Percentiles rank a stretch among this genome's conserved stretches.
phyloP scores from a whole-genome alignment of 768 basidiomycete genomes.

The Boletus rubropictus region DNA sequence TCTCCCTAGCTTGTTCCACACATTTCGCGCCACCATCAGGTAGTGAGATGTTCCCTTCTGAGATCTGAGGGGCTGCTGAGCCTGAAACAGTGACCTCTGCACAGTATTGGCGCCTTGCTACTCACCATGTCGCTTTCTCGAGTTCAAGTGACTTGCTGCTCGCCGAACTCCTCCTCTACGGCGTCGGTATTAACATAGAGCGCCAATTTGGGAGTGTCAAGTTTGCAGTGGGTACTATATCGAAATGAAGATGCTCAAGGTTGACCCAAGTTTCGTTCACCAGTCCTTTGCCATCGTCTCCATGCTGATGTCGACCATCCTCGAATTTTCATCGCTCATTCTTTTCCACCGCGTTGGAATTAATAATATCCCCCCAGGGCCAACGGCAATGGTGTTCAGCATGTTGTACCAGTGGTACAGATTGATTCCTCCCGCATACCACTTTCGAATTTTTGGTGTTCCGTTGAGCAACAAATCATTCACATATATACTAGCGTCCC shows the following conservation, averaged over 20 bases:
- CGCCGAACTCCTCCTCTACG: conserved; percentile 67
- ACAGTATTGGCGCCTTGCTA: conserved; percentile 81
- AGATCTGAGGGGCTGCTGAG: conserved; percentile 19
- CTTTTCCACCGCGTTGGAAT: conserved; percentile 61
- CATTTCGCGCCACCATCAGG: conserved; percentile 86
- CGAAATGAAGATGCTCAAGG: not conserved
- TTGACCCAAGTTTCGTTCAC: conserved; percentile 5
- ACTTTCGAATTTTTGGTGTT: conserved; percentile 69
- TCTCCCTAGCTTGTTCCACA: conserved; percentile 72
- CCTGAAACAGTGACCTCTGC: conserved; percentile 29
- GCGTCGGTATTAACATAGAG: conserved; percentile 66
- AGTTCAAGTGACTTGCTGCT: conserved; percentile 85
- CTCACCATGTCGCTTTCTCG: conserved; percentile 70
- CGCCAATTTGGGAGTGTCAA: conserved; percentile 84
- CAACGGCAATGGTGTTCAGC: conserved; percentile 70
- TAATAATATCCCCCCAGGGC: conserved; percentile 72
- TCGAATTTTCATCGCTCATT: conserved; percentile 63
- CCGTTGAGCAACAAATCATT: conserved; percentile 73
- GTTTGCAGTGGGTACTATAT: conserved; percentile 60
- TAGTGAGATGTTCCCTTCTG: conserved; percentile 26
- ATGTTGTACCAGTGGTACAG: conserved; percentile 79
- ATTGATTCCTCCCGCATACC: conserved; percentile 71
- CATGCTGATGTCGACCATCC: conserved; percentile 54
- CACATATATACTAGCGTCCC: conserved; percentile 62
- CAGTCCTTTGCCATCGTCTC: conserved; percentile 79